Evolutionary conservation across 2,329 filamentous ascomycete genomes (phyloP).

Genomic region (Diaporthe citriasiana): DNA sequence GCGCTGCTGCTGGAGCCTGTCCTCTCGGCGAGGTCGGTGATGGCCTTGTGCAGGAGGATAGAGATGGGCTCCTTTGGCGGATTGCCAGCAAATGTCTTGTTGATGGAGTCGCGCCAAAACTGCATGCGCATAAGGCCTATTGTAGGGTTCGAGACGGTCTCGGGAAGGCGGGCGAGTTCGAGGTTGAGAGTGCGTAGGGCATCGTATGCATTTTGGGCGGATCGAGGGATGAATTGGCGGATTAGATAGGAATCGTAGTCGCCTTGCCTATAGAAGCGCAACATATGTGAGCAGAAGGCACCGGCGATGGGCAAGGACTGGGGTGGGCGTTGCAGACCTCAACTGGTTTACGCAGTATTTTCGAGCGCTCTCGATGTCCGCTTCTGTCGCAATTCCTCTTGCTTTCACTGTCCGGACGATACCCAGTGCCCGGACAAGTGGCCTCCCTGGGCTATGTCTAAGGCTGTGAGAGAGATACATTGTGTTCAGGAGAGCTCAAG

Average conservation of each 20-base stretch:
- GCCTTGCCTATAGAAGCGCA: constrained; percentile 75
- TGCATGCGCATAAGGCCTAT: constrained; percentile 92
- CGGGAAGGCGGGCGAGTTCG: constrained; percentile 90
- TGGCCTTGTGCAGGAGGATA: constrained; percentile 81
- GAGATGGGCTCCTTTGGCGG: constrained; percentile 95
- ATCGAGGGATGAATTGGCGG: constrained; percentile 83
- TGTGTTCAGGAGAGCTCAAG: not conserved
- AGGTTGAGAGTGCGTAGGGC: constrained; percentile 94
- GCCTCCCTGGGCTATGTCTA: constrained; percentile 56
- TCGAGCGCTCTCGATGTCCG: constrained; percentile 66
- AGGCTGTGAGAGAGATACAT: constrained; percentile 58
- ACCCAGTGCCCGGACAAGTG: constrained; percentile 2
- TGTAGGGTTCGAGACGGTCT: constrained; percentile 88
- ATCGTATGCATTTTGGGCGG: constrained; percentile 85
- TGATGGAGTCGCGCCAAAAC: constrained; percentile 92
- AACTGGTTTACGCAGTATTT: constrained; percentile 69
- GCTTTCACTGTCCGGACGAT: constrained; percentile 44
- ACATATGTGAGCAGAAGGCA: not conserved
- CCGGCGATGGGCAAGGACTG: not conserved
- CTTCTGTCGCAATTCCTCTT: constrained; percentile 62
- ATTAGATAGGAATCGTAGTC: constrained; percentile 92
- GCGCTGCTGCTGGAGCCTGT: constrained; percentile 56
- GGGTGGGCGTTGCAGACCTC: constrained; percentile 53
- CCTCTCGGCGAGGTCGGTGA: constrained; percentile 70
- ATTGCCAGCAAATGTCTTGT: constrained; percentile 79